These are phyloP conservation scores for Pichia sp. DNA, from an alignment of 1,139 yeast genomes.

Conservation along the genomic window DNA sequence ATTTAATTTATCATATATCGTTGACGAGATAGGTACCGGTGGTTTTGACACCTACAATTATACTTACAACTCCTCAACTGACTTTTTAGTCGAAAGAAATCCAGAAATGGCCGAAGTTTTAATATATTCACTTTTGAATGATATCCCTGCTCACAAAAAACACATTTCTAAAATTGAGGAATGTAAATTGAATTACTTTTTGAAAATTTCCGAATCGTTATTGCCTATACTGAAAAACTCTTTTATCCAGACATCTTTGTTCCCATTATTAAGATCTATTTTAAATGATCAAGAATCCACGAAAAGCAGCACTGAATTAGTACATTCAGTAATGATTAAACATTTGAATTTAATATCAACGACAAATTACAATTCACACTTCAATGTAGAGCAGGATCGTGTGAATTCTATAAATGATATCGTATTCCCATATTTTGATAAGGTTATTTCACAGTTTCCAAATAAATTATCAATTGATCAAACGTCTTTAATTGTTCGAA, in stretches of 20 bases:
- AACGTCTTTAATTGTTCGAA: slow-evolving; percentile 14
- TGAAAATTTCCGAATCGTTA: slow-evolving; percentile 55
- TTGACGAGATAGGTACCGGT: slow-evolving; percentile 58
- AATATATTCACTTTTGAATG: slow-evolving; percentile 37
- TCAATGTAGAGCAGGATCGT: slow-evolving; percentile 19
- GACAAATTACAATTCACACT: not conserved
- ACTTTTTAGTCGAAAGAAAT: slow-evolving; percentile 35
- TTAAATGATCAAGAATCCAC: slow-evolving; percentile 7
- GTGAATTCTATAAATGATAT: slow-evolving; percentile 21
- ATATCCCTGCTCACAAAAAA: slow-evolving; percentile 27
- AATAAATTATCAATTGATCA: slow-evolving; percentile 48
- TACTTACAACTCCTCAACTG: slow-evolving; percentile 49
- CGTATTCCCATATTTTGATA: slow-evolving; percentile 3
- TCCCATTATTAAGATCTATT: slow-evolving; percentile 35
- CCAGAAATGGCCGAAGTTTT: slow-evolving; percentile 33
- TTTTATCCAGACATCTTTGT: slow-evolving; percentile 26
- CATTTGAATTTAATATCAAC: not conserved
- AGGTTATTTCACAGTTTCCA: slow-evolving; percentile 49
- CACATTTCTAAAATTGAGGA: slow-evolving; percentile 33
- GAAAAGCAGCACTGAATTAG: slow-evolving; percentile 47
- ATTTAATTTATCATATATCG: slow-evolving; percentile 49
- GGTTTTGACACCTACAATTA: slow-evolving; percentile 68
- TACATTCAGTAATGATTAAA: slow-evolving; percentile 62
- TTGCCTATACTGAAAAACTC: slow-evolving; percentile 21
- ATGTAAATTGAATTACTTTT: slow-evolving; percentile 48